Conservation (phyloP, 2,329 filamentous ascomycete species). For the Zalaria sp. region DNA sequence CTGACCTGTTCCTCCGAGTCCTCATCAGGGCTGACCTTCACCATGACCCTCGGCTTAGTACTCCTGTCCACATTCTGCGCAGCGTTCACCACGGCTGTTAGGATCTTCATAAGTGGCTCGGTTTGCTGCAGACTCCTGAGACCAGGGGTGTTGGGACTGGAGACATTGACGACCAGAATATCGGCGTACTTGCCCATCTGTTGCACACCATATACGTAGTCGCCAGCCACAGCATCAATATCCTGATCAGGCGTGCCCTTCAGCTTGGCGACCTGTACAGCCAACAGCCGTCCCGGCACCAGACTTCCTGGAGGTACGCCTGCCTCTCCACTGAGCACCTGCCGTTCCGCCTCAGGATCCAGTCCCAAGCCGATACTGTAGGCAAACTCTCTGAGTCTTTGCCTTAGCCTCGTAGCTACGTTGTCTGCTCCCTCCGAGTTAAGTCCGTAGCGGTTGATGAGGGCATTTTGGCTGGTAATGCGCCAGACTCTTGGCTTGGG, state of each 20-base stretch:
- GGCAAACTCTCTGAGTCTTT: constrained; percentile 66
- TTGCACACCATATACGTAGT: constrained; percentile 82
- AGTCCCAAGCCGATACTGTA: constrained; percentile 52
- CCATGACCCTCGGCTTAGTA: constrained; percentile 74
- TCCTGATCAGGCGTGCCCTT: constrained; percentile 79
- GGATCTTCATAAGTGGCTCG: constrained; percentile 66
- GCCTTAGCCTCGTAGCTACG: constrained; percentile 64
- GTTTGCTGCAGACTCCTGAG: constrained; percentile 74
- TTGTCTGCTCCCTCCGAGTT: constrained; percentile 84
- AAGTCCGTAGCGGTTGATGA: constrained; percentile 93
- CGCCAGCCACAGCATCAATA: constrained; percentile 61
- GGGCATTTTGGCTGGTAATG: constrained; percentile 64
- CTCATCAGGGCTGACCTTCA: constrained; percentile 95
- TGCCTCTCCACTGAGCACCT: constrained; percentile 63
- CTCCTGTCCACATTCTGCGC: constrained; percentile 55
- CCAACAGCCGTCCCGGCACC: constrained; percentile 58
- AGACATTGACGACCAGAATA: constrained; percentile 95
- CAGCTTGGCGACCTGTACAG: constrained; percentile 94
- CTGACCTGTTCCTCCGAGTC: constrained; percentile 71
- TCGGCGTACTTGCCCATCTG: constrained; percentile 79
- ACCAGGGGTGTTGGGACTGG: constrained; percentile 89
- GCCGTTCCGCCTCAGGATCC: constrained; percentile 48
- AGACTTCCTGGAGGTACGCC: constrained; percentile 74
- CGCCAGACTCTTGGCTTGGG: constrained; percentile 79
- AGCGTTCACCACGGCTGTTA: constrained; percentile 70